Conservation (phyloP, 2,329 filamentous ascomycete species). For the Penicillium hordei region DNA sequence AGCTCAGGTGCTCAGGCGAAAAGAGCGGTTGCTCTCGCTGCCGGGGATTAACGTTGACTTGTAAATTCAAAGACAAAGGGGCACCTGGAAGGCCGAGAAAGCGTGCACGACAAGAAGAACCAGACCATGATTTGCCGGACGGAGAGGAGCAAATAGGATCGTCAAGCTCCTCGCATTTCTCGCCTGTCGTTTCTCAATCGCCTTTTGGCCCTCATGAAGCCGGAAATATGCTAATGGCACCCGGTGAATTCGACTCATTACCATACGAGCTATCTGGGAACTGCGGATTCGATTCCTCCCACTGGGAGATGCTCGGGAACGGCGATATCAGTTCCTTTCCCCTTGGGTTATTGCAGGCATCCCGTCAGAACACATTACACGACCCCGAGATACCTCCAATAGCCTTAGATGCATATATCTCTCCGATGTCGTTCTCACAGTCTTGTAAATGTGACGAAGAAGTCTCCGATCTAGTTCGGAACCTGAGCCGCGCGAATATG, state of each 20-base stretch:
- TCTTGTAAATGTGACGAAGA: slow-evolving; percentile 28
- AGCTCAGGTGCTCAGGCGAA: slow-evolving; percentile 33
- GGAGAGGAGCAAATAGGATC: slow-evolving; percentile 8
- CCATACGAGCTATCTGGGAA: slow-evolving; percentile 18
- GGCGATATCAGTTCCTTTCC: slow-evolving; percentile 19
- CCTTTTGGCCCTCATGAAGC: background rate
- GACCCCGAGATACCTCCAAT: slow-evolving; percentile 5
- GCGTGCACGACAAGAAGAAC: slow-evolving; percentile 19
- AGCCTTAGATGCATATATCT: slow-evolving; percentile 10
- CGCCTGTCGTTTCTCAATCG: background rate
- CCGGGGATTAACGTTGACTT: slow-evolving; percentile 21
- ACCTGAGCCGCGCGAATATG: slow-evolving; percentile 17
- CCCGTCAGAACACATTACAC: background rate
- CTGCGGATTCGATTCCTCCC: slow-evolving; percentile 24
- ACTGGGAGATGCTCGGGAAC: slow-evolving; percentile 19
- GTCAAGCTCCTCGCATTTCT: slow-evolving; percentile 13
- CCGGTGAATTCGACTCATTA: slow-evolving; percentile 14
- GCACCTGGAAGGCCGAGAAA: slow-evolving; percentile 30
- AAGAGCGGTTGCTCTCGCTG: slow-evolving; percentile 30
- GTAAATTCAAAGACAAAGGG: slow-evolving; percentile 32
- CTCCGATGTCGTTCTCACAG: slow-evolving; percentile 18
- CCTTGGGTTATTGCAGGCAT: slow-evolving; percentile 15
- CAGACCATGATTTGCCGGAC: background rate
- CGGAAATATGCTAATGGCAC: slow-evolving; percentile 9
- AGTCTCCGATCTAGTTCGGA: slow-evolving; percentile 21